A percentile compares a stretch with the other conserved stretches of the same genome.
Evolutionary conservation across 345 rosid genomes (phyloP).

Genomic region (Geranium rotundifolium): DNA sequence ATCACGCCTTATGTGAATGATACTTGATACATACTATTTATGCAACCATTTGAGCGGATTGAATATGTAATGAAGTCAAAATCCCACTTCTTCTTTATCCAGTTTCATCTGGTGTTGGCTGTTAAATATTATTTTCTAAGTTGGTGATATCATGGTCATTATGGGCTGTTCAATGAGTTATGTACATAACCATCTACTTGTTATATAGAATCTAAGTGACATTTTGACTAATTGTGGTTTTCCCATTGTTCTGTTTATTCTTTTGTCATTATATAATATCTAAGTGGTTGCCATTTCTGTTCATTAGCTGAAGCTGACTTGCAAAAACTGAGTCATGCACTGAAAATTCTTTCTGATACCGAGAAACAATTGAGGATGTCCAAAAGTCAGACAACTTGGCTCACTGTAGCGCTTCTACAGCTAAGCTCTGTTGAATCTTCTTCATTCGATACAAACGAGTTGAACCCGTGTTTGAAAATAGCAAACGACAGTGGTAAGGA

Average conservation of each 20-base stretch:
- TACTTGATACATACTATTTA: no score
- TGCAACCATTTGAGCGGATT: no score
- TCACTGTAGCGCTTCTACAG: constrained; percentile 85
- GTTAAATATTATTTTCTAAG: no score
- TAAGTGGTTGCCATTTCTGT: constrained; percentile 7
- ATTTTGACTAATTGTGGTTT: no score
- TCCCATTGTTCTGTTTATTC: not conserved
- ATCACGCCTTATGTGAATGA: no score
- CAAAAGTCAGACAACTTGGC: constrained; percentile 91
- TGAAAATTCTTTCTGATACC: constrained; percentile 83
- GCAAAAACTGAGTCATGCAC: constrained; percentile 58
- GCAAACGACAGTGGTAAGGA: constrained; percentile 42
- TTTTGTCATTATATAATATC: not conserved
- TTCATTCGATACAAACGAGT: constrained; percentile 29
- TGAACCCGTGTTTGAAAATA: constrained; percentile 33
- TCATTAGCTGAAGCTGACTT: constrained; percentile 64
- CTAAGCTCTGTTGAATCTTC: constrained; percentile 53
- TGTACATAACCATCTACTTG: no score
- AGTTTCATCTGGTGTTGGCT: no score
- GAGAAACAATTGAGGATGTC: constrained; percentile 86
- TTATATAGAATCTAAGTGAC: no score
- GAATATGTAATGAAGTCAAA: no score
- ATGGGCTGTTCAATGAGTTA: no score
- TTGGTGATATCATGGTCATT: no score
- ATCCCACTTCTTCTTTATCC: no score